Evolutionary conservation across 495 filamentous ascomycete species (phyloP), one percentile per base, ranked within the genome.

Genomic region (Penicillium taxi): DNA sequence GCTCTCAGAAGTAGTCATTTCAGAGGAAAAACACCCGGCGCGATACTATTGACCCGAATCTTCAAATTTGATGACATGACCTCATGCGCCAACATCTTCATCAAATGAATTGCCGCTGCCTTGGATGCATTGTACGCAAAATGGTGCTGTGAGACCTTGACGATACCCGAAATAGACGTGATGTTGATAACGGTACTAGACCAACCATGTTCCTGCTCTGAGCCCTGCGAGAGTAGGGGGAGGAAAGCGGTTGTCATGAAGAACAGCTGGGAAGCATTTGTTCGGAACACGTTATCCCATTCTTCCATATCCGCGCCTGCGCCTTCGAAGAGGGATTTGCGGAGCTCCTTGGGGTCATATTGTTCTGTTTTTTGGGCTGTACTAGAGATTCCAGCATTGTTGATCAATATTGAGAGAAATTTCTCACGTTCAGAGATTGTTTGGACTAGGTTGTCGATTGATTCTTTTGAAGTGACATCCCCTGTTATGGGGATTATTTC

Each of bases 131-230:
- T 77, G 45, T 75, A 74, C 1, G 64, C 60, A 42, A 74, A 74
- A 39, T 75, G 73, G 20, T 63, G 61, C 50, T 75, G 72, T 2
- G 69, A 57, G 15, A 58, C 55, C 36, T 66, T 66, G 6, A 74
- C 55, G 11, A 67, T 64, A 1, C 72, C 72, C 1, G 64, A 70
- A 17, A 76, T 75, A 6, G 70, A 73, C 20, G 69, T 66, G 37
- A 75, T 78, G 41, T 81, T 82, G 50, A 82, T 65, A 4, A 81
- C 72, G 0, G 60, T 72, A 21, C 69, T 69, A 3, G 71, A 67
- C 58, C 65, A 76, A 21, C 69, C 68, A n/a, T 46, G 49, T 21
- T 73, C 56, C 2, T 54, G 37, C 44, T 72, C 63, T 7, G 58
- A 67, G 13, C 73, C 66, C 22, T 66, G 60, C 26, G 67, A 50